Conservation (phyloP, 257 asterid genomes). For the Plantago major region DNA sequence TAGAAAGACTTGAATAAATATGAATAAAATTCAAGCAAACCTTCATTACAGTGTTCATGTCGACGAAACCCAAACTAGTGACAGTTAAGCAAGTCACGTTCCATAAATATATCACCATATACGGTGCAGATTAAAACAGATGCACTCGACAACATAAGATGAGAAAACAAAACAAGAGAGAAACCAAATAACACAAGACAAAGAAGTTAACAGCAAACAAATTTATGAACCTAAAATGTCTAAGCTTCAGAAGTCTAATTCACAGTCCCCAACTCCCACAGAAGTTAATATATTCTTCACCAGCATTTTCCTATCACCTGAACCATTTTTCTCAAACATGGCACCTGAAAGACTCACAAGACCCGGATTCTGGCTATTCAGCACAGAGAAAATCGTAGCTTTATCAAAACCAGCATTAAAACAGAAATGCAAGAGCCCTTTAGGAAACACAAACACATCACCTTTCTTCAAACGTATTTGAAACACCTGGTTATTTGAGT, state of each 20-base stretch:
- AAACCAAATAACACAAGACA: too few species aligned
- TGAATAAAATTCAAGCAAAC: too few species aligned
- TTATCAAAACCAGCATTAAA: constrained; percentile 52
- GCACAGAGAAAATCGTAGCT: constrained; percentile 46
- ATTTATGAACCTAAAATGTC: too few species aligned
- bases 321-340: constrained; percentile 23
- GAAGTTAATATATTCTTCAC: constrained; percentile 30
- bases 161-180: not conserved
- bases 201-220: too few species aligned
- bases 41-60: too few species aligned
- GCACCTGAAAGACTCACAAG: constrained; percentile 41
- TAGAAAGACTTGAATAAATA: too few species aligned
- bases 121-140: not conserved
- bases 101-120: not conserved
- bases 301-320: constrained; percentile 22
- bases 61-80: too few species aligned
- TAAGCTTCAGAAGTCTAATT: constrained; percentile 32
- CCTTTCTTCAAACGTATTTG: constrained; percentile 47
- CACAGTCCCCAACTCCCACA: constrained; percentile 25
- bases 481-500: constrained; percentile 39
- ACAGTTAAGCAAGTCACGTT: not conserved
- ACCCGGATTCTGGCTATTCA: constrained; percentile 83
- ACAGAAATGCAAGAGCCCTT: constrained; percentile 63
- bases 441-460: constrained; percentile 64
- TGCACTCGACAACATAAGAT: not conserved